Base-by-base conservation (phyloP, 371 early-diverging fungal species). In the Funneliformis caledonium region DNA sequence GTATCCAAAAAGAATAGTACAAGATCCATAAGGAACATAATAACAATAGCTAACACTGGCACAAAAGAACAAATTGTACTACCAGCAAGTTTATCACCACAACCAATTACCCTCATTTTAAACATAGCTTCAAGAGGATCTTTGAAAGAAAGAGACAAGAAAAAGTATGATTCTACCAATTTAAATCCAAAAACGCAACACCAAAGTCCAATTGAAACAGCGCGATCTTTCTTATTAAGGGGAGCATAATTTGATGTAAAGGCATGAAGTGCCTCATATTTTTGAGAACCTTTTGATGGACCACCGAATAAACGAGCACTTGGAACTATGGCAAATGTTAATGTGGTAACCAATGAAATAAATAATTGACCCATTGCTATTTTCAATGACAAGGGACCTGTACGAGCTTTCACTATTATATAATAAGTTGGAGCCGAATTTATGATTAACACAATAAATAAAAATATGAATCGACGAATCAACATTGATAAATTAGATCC, bases 1-100 rank as follows among this genome's bases (percentile, higher is more conserved):
- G 96, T 95, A 79, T 96, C 96, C 83, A 96, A 85, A 86, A 96
- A 96, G 85, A 94, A 96, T 37, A 97, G 88, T 9, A 93, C 87
- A 59, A 95, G 81, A 76, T 94, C 92, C 80, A 94, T 89, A 72
- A 94, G 83, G 84, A 95, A 90, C 94, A 96, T 93, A 73, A 95
- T 88, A 1, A 88, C 84, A 42, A 96, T 88, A 0, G 95, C 93
- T 67, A 96, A 89, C 62, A 86, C 84, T 69, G 93, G 92, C 90
- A 94, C 93, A 76, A 92, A 86, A 14, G 84, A 83, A 83, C 93
- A 93, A 10, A 94, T 83, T 37, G 84, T 83, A 2, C 83, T 78
- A 8, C 91, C 88, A 56, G 85, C 83, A 6, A 89, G 70, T 2
- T 56, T 61, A 56, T 93, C 92, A 19, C 86, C 85, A 84, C 95